These are phyloP conservation scores for Spinacia oleracea DNA, from an alignment of 179 eudicot genomes.

Conservation along the genomic window DNA sequence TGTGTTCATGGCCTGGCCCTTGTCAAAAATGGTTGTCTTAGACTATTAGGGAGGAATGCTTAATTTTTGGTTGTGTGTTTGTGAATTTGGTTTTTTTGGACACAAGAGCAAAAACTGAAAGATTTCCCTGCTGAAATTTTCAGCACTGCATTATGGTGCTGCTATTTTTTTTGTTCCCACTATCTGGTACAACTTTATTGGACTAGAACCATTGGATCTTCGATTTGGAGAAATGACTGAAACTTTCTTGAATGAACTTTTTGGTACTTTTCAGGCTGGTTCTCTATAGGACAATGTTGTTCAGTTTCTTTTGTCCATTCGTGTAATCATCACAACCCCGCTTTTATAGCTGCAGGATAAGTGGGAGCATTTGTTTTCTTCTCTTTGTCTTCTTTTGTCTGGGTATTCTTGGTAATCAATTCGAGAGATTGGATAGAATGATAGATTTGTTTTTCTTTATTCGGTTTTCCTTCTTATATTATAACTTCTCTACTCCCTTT, in stretches of 20 bases:
- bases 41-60: background rate
- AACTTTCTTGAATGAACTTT: background rate
- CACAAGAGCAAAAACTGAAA: background rate
- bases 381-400: too few relatives aligned
- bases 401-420: too few relatives aligned
- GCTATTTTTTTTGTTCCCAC: background rate
- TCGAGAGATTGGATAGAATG: too few relatives aligned
- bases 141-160: background rate
- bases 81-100: background rate
- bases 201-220: background rate
- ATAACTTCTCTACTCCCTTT: too few relatives aligned
- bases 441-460: too few relatives aligned
- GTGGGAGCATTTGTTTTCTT: too few relatives aligned
- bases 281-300: background rate
- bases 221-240: background rate
- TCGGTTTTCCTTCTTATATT: background rate
- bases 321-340: background rate
- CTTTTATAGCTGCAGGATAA: background rate
- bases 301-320: background rate
- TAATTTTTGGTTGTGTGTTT: too few relatives aligned
- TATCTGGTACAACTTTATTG: background rate
- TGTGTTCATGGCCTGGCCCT: background rate
- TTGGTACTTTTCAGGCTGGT: background rate
- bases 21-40: background rate
- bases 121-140: too few relatives aligned